Evolutionary conservation across 768 basidiomycete genomes (phyloP).

Genomic region (Lyophyllum decastes): DNA sequence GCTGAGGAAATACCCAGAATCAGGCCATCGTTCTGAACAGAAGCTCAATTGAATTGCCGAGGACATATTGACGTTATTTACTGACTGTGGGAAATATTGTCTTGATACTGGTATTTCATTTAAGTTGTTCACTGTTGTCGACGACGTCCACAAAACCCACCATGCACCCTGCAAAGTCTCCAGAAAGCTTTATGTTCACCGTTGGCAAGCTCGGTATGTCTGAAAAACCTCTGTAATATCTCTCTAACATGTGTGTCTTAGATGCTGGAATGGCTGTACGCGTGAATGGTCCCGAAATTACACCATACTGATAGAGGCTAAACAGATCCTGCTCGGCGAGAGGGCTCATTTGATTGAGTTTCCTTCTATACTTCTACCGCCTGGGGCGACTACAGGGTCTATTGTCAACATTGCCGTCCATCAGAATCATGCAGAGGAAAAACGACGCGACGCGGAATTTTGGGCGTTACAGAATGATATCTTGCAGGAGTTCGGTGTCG

Average conservation of each 20-base stretch:
- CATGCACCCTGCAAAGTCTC: constrained; percentile 30
- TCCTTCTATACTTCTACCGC: constrained; percentile 91
- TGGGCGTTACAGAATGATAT: constrained; percentile 85
- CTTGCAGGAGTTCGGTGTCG: constrained; percentile 67
- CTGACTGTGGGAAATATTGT: constrained; percentile 12
- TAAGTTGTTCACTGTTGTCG: not conserved
- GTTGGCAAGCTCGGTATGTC: constrained; percentile 90
- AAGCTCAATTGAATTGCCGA: not conserved
- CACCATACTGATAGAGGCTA: constrained; percentile 6
- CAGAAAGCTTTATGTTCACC: constrained; percentile 85
- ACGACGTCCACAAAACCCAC: constrained; percentile 6
- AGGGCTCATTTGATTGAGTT: constrained; percentile 97
- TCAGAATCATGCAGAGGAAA: constrained; percentile 84
- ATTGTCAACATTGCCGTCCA: constrained; percentile 97
- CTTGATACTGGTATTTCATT: not conserved
- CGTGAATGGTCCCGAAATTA: not conserved
- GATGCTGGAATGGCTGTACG: constrained; percentile 94
- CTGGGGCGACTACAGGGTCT: constrained; percentile 89
- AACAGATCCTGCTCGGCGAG: constrained; percentile 87
- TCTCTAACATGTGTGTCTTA: constrained; percentile 28
- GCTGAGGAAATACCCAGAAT: not conserved
- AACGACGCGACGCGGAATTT: constrained; percentile 79
- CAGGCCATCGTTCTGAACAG: constrained; percentile 9
- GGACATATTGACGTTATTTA: not conserved
- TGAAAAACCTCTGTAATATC: not conserved